Conservation (phyloP, 2,329 filamentous ascomycete species). For the Pseudogymnoascus sp. region DNA sequence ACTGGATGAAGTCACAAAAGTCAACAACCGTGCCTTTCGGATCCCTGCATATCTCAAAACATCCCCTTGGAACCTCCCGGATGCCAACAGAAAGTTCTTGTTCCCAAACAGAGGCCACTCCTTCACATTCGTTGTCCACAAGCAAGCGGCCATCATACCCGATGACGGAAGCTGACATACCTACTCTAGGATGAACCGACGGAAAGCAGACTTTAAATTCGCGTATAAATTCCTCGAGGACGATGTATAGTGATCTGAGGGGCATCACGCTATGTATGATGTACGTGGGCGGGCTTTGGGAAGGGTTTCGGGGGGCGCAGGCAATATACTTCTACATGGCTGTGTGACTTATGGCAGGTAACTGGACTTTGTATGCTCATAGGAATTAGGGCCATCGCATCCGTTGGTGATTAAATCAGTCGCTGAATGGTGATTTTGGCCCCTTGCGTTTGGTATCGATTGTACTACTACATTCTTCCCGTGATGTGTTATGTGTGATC, state of each 20-base stretch:
- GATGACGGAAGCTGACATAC: slow-evolving; percentile 10
- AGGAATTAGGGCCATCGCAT: not conserved
- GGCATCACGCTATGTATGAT: slow-evolving; percentile 37
- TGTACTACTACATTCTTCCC: not conserved
- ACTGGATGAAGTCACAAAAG: not conserved
- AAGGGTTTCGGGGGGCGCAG: not conserved
- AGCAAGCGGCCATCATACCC: not conserved
- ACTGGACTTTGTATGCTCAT: slow-evolving; percentile 9
- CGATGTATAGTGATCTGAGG: slow-evolving; percentile 71
- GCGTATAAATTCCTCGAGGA: slow-evolving; percentile 97
- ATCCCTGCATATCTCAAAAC: slow-evolving; percentile 1
- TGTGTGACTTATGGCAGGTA: slow-evolving; percentile 6
- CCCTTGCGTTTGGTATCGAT: not conserved
- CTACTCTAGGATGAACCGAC: slow-evolving; percentile 80
- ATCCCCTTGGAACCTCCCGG: not conserved
- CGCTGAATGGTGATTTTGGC: not conserved
- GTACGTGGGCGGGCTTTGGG: not conserved
- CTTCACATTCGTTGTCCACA: slow-evolving; percentile 11
- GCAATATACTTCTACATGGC: slow-evolving; percentile 10
- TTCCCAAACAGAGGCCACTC: not conserved
- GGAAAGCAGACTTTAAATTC: slow-evolving; percentile 97
- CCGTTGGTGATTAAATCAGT: not conserved
- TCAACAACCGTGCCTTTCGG: not conserved
- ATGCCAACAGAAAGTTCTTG: not conserved
- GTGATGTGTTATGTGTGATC: not conserved